phyloP scores from a whole-genome alignment of 208 protist genomes.

The Angomonas deanei region DNA sequence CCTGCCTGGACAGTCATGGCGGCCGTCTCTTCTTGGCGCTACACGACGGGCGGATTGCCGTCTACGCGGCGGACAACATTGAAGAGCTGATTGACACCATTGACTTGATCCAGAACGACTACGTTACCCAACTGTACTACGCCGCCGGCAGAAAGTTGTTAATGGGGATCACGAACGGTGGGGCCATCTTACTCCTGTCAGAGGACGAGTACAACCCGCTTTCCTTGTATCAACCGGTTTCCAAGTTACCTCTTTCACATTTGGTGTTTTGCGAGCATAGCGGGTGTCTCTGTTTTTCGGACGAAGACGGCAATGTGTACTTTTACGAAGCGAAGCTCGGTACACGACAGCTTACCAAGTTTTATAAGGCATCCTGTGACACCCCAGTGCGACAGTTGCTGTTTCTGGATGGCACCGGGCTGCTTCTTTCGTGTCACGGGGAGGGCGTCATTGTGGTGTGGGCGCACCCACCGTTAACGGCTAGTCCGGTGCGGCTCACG shows the following conservation, averaged over 20 bases:
- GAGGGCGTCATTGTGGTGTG: conserved; percentile 40
- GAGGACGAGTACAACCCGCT: conserved; percentile 27
- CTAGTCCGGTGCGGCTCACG: conserved; percentile 28
- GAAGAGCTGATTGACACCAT: conserved; percentile 15
- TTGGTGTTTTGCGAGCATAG: conserved; percentile 54
- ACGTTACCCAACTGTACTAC: conserved; percentile 56
- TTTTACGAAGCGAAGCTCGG: conserved; percentile 41
- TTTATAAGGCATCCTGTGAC: not conserved
- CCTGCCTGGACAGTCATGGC: conserved; percentile 51
- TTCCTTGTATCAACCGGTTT: conserved; percentile 14
- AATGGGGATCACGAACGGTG: conserved; percentile 31
- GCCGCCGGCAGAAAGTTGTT: conserved; percentile 31
- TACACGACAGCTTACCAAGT: not conserved
- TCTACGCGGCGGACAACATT: conserved; percentile 31
- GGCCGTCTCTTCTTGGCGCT: conserved; percentile 55
- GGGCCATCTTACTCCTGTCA: conserved; percentile 33
- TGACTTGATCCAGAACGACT: conserved; percentile 8
- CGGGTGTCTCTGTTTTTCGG: conserved; percentile 42
- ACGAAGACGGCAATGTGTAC: conserved; percentile 27
- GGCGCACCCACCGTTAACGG: conserved; percentile 41
- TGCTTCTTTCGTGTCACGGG: conserved; percentile 37
- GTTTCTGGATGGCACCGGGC: conserved; percentile 36
- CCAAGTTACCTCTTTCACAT: conserved; percentile 11
- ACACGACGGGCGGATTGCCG: conserved; percentile 29
- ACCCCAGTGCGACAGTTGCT: conserved; percentile 15